Percentiles rank a stretch among this genome's conserved stretches.
Conservation (phyloP, 352 stramenopile genomes). For the Phytophthora crassamura region DNA sequence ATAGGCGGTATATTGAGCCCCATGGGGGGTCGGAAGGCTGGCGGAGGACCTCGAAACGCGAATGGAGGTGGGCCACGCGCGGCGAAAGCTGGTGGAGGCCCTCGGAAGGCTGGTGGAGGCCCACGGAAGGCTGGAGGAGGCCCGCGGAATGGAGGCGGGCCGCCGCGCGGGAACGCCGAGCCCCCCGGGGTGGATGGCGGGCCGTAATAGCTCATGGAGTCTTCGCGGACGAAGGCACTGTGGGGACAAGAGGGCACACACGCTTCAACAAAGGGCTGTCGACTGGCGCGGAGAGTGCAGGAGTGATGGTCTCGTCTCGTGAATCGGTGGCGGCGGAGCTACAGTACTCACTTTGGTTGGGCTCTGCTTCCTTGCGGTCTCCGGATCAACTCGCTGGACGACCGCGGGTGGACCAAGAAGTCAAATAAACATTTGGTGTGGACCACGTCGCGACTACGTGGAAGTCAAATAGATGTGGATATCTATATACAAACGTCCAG, state of each 20-base stretch:
- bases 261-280: constrained; percentile 28
- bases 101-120: constrained; percentile 29
- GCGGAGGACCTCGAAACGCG: constrained; percentile 29
- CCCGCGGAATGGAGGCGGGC: constrained; percentile 24
- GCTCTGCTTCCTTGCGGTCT: too few species aligned
- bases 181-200: constrained; percentile 23
- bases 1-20: constrained; percentile 28
- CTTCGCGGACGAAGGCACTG: constrained; percentile 13
- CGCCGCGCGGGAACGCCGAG: constrained; percentile 30
- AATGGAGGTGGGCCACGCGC: constrained; percentile 29
- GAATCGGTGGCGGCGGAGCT: too few species aligned
- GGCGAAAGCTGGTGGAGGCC: constrained; percentile 24
- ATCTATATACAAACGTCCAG: too few species aligned
- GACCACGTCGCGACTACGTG: too few species aligned
- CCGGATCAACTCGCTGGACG: too few species aligned
- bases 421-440: too few species aligned
- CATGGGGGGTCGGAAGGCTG: constrained; percentile 31
- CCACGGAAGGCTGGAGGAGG: constrained; percentile 34
- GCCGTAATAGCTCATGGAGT: constrained; percentile 48
- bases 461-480: too few species aligned
- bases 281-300: not conserved
- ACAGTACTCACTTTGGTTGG: too few species aligned
- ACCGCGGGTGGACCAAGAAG: too few species aligned
- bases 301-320: too few species aligned
- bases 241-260: constrained; percentile 17